phyloP scores from a whole-genome alignment of 164 flowering plant species.

The Annona squamosa region DNA sequence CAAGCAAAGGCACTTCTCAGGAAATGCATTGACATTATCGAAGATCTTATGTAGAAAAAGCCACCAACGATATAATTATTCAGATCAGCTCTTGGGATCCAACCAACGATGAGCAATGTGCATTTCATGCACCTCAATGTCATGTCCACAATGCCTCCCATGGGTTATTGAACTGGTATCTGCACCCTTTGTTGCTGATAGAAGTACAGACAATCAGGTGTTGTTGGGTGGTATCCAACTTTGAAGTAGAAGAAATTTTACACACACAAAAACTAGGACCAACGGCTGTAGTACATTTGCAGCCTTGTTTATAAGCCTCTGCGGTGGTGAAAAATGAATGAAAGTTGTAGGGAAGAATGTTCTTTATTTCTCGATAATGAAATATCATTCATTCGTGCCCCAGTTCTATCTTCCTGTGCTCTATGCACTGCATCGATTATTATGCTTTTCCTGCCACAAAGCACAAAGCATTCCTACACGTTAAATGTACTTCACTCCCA shows the following conservation, averaged over 20 bases:
- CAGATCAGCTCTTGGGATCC: background rate
- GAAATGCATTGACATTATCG: constrained; percentile 47
- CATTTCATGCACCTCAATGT: background rate
- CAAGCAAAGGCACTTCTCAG: constrained; percentile 62
- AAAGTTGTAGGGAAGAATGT: too few relatives aligned
- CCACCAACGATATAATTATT: constrained; percentile 1
- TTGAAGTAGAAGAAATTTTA: background rate
- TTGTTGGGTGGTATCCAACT: background rate
- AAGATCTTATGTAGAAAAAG: constrained; percentile 16
- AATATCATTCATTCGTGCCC: too few relatives aligned
- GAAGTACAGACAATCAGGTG: background rate
- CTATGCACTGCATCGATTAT: too few relatives aligned
- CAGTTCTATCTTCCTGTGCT: too few relatives aligned
- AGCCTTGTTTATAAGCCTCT: too few relatives aligned
- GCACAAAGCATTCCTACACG: too few relatives aligned
- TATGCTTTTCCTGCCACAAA: too few relatives aligned
- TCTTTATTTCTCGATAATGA: too few relatives aligned
- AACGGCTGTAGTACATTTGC: too few relatives aligned
- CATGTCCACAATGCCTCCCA: background rate
- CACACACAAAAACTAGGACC: background rate
- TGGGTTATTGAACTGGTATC: background rate
- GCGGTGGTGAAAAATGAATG: too few relatives aligned
- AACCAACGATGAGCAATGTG: background rate
- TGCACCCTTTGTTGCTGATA: background rate
- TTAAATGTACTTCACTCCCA: too few relatives aligned